These are phyloP conservation scores for Sporothrix luriei DNA, from an alignment of 2,329 filamentous ascomycete species.

Conservation along the genomic window DNA sequence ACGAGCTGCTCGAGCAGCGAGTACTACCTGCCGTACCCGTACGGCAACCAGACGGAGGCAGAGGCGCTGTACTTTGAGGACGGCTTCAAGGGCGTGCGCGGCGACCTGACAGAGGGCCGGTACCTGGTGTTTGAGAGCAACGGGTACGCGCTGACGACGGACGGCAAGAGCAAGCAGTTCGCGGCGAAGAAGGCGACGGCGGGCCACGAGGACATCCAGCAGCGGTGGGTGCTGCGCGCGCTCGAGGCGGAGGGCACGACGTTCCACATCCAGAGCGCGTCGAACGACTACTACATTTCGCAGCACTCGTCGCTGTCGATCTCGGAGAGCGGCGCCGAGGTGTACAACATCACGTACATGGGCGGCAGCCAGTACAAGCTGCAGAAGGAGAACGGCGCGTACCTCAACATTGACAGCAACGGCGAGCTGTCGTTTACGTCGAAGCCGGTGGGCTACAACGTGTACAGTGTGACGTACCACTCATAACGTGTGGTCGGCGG, in stretches of 20 bases:
- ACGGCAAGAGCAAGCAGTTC: slow-evolving; percentile 35
- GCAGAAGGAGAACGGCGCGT: slow-evolving; percentile 39
- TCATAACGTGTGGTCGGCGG: neutral
- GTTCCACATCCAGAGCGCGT: slow-evolving; percentile 40
- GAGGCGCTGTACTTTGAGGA: slow-evolving; percentile 51
- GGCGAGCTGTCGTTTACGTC: slow-evolving; percentile 35
- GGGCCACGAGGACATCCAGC: slow-evolving; percentile 46
- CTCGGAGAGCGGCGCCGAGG: slow-evolving; percentile 37
- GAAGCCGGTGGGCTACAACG: slow-evolving; percentile 34
- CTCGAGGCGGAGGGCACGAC: slow-evolving; percentile 37
- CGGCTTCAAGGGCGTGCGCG: slow-evolving; percentile 57
- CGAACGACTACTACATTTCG: slow-evolving; percentile 37
- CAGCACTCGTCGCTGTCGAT: slow-evolving; percentile 35
- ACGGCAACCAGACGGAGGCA: slow-evolving; percentile 46
- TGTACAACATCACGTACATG: slow-evolving; percentile 38
- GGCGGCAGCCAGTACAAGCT: slow-evolving; percentile 38
- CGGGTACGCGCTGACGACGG: slow-evolving; percentile 49
- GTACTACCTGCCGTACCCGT: slow-evolving; percentile 48
- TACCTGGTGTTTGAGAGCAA: slow-evolving; percentile 55
- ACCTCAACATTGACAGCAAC: slow-evolving; percentile 35
- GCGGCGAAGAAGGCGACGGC: slow-evolving; percentile 39
- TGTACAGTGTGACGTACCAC: slow-evolving; percentile 39
- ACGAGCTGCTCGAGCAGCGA: slow-evolving; percentile 38
- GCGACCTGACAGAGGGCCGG: slow-evolving; percentile 57
- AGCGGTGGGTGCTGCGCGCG: slow-evolving; percentile 56